phyloP scores from a whole-genome alignment of 2,329 filamentous ascomycete species.

The Exophiala spinifera region DNA sequence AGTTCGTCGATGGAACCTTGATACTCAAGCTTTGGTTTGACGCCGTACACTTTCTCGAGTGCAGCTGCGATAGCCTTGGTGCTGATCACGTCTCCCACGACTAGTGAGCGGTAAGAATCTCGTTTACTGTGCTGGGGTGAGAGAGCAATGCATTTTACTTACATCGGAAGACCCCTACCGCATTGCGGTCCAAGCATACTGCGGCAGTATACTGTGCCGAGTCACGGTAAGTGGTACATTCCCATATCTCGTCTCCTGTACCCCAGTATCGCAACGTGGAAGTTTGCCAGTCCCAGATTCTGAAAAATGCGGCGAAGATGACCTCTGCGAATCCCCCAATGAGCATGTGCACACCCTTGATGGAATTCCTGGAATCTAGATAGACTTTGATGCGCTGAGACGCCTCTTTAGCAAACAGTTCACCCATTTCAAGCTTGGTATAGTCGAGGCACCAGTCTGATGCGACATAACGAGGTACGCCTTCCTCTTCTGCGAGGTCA shows the following conservation, averaged over 20 bases:
- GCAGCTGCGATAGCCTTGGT: conserved; percentile 30
- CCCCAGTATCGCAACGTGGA: conserved; percentile 37
- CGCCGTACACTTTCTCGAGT: conserved; percentile 31
- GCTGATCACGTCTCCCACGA: conserved; percentile 36
- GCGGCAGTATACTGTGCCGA: conserved; percentile 39
- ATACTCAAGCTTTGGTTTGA: conserved; percentile 26
- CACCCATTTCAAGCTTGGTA: conserved; percentile 38
- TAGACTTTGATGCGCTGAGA: conserved; percentile 42
- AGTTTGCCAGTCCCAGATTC: conserved; percentile 28
- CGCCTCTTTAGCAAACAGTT: conserved; percentile 40
- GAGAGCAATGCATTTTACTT: conserved; percentile 7
- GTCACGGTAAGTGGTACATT: conserved; percentile 39
- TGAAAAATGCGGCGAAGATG: conserved; percentile 32
- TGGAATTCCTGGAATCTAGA: conserved; percentile 36
- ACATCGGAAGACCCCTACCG: conserved; percentile 28
- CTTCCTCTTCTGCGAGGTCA: conserved; percentile 38
- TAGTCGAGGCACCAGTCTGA: conserved; percentile 44
- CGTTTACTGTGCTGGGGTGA: background rate
- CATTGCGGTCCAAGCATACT: conserved; percentile 30
- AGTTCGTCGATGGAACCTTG: conserved; percentile 33
- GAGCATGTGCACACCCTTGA: conserved; percentile 43
- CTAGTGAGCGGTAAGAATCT: conserved; percentile 26
- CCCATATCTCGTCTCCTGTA: conserved; percentile 37
- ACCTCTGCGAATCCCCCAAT: conserved; percentile 40
- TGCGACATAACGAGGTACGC: conserved; percentile 41